These are phyloP conservation scores for Coemansia sp. DNA, from an alignment of 192 early-diverging fungal species.

Conservation along the genomic window DNA sequence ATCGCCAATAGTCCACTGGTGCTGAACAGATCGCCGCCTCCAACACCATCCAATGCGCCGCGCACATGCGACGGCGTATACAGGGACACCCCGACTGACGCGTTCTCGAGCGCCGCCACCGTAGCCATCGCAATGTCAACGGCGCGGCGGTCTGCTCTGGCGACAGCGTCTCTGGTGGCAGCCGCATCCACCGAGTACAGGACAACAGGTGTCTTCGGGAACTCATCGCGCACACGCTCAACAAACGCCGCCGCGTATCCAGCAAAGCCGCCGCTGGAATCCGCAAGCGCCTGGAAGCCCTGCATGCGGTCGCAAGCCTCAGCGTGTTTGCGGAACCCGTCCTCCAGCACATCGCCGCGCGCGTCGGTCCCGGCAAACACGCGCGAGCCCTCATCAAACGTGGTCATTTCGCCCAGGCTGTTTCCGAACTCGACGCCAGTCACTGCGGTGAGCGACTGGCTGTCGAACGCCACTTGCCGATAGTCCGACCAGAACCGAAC, in stretches of 20 bases:
- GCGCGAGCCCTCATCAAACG: slow-evolving; percentile 60
- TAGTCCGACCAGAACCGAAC: slow-evolving; percentile 77
- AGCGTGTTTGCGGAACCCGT: slow-evolving; percentile 26
- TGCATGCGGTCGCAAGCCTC: slow-evolving; percentile 55
- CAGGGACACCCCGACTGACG: slow-evolving; percentile 41
- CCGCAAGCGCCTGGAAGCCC: slow-evolving; percentile 74
- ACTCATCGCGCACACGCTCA: slow-evolving; percentile 68
- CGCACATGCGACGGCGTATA: slow-evolving; percentile 18
- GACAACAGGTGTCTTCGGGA: slow-evolving; percentile 63
- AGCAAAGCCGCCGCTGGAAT: slow-evolving; percentile 69
- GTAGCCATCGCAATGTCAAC: slow-evolving; percentile 30
- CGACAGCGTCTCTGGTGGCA: slow-evolving; percentile 3
- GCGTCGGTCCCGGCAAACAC: slow-evolving; percentile 39
- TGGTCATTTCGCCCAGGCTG: slow-evolving; percentile 58
- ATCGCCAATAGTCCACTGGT: slow-evolving; percentile 30
- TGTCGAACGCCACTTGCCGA: slow-evolving; percentile 74
- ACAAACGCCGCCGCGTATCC: slow-evolving; percentile 66
- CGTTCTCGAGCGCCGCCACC: slow-evolving; percentile 24
- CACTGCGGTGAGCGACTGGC: slow-evolving; percentile 60
- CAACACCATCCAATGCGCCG: slow-evolving; percentile 1
- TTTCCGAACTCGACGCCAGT: slow-evolving; percentile 61
- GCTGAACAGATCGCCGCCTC: background rate
- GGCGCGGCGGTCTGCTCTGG: slow-evolving; percentile 1
- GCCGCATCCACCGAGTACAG: slow-evolving; percentile 57
- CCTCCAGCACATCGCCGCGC: slow-evolving; percentile 40